Conservation (phyloP, 2,329 filamentous ascomycete genomes). For the Cercospora citrullina region DNA sequence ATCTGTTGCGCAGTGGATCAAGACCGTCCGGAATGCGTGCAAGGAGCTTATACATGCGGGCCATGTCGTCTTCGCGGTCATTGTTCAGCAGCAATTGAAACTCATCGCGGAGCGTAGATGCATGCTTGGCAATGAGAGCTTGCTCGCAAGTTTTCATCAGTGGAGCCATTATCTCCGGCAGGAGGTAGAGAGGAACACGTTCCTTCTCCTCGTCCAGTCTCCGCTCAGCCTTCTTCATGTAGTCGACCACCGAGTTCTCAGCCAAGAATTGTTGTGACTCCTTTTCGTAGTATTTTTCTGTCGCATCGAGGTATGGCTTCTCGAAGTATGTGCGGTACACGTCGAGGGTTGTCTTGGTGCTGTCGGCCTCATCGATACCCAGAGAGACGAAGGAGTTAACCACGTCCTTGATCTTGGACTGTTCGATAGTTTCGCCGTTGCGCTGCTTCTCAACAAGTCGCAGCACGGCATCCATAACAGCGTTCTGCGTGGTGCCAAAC, state of each 20-base stretch:
- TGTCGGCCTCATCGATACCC: slow-evolving; percentile 89
- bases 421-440: slow-evolving; percentile 96
- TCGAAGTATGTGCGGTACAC: slow-evolving; percentile 94
- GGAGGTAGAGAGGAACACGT: slow-evolving; percentile 86
- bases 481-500: slow-evolving; percentile 77
- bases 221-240: slow-evolving; percentile 98
- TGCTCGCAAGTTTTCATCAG: slow-evolving; percentile 86
- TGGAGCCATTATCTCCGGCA: slow-evolving; percentile 80
- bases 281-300: slow-evolving; percentile 79
- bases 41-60: slow-evolving; percentile 91
- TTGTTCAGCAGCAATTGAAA: slow-evolving; percentile 93
- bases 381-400: slow-evolving; percentile 94
- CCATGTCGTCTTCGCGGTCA: slow-evolving; percentile 92
- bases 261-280: slow-evolving; percentile 94
- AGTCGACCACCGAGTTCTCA: slow-evolving; percentile 96
- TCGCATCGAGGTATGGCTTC: slow-evolving; percentile 83
- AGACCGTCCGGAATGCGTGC: slow-evolving; percentile 87
- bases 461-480: slow-evolving; percentile 93
- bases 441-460: slow-evolving; percentile 96
- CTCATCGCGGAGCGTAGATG: slow-evolving; percentile 82
- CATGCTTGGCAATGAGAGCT: slow-evolving; percentile 87
- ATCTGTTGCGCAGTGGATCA: slow-evolving; percentile 80
- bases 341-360: slow-evolving; percentile 89
- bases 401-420: slow-evolving; percentile 93
- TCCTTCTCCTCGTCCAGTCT: slow-evolving; percentile 91